Evolutionary conservation across 805 yeast species (phyloP).

Genomic region (Metschnikowia baotianmanensis): DNA sequence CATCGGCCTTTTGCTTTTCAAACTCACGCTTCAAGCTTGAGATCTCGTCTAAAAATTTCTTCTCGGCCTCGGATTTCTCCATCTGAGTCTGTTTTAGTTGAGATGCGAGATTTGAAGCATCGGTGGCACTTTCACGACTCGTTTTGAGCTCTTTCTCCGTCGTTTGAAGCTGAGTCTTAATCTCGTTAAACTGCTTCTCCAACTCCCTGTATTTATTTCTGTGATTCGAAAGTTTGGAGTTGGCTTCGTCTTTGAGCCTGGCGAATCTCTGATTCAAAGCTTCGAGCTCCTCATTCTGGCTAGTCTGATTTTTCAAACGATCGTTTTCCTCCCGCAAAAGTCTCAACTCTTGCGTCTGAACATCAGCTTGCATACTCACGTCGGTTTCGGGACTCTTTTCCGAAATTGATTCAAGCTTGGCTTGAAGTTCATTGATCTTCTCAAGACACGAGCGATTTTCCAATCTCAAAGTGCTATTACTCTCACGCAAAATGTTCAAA

Average conservation of each 20-base stretch:
- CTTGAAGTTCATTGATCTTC: conserved; percentile 37
- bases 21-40: conserved; percentile 27
- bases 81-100: conserved; percentile 11
- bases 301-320: conserved; percentile 48
- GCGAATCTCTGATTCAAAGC: conserved; percentile 31
- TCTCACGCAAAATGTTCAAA: conserved; percentile 62
- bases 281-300: conserved; percentile 25
- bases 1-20: conserved; percentile 27
- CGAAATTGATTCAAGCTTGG: conserved; percentile 46
- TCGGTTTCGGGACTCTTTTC: conserved; percentile 26
- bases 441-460: conserved; percentile 36
- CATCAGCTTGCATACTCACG: conserved; percentile 34
- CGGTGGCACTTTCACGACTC: conserved; percentile 5
- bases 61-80: conserved; percentile 10
- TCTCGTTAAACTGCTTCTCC: conserved; percentile 19
- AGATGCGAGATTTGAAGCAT: conserved; percentile 10
- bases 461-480: conserved; percentile 60
- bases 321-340: conserved; percentile 52
- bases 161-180: conserved; percentile 9
- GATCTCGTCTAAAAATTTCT: conserved; percentile 12
- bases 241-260: conserved; percentile 28
- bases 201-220: conserved; percentile 29
- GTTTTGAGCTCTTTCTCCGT: conserved; percentile 5
- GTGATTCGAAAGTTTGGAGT: conserved; percentile 25
- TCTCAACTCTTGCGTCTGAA: conserved; percentile 49